Conservation (phyloP, 306 rosid genomes). For the Dalbergia cultrata region DNA sequence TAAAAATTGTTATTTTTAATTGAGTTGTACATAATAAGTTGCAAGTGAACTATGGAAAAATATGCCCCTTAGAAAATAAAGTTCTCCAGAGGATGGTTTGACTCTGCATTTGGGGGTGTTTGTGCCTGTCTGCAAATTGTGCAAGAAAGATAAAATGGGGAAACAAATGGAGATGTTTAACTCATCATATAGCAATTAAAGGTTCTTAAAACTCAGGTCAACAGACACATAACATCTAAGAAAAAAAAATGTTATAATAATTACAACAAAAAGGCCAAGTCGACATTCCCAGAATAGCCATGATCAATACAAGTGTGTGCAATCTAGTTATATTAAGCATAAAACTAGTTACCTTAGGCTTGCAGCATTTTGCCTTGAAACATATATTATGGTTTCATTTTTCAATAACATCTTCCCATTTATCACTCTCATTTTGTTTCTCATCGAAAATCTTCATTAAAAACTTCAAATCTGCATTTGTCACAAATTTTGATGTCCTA, state of each 20-base stretch:
- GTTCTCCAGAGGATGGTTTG: constrained; percentile 16
- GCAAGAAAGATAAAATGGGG: constrained; percentile 13
- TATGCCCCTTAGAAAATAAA: constrained; percentile 8
- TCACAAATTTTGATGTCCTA: constrained; percentile 69
- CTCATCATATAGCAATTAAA: constrained; percentile 35
- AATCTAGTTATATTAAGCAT: constrained; percentile 16
- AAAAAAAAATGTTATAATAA: constrained; percentile 23
- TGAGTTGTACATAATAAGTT: constrained; percentile 22
- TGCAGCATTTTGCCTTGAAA: constrained; percentile 85
- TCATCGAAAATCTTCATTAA: constrained; percentile 71
- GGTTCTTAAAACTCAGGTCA: constrained; percentile 25
- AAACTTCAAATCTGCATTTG: constrained; percentile 78
- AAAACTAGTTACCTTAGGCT: constrained; percentile 73
- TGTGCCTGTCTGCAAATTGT: constrained; percentile 5
- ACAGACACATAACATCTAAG: constrained; percentile 1
- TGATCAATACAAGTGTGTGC: constrained; percentile 22
- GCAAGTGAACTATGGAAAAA: constrained; percentile 10
- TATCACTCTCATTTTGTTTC: constrained; percentile 58
- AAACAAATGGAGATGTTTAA: neutral
- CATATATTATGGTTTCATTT: constrained; percentile 64
- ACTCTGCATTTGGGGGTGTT: constrained; percentile 19
- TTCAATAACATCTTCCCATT: constrained; percentile 82
- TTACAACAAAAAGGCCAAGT: constrained; percentile 12
- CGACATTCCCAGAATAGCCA: constrained; percentile 21
- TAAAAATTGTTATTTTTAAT: neutral